Evolutionary conservation across 306 rosid genomes (phyloP).

Genomic region (Lotus japonicus): DNA sequence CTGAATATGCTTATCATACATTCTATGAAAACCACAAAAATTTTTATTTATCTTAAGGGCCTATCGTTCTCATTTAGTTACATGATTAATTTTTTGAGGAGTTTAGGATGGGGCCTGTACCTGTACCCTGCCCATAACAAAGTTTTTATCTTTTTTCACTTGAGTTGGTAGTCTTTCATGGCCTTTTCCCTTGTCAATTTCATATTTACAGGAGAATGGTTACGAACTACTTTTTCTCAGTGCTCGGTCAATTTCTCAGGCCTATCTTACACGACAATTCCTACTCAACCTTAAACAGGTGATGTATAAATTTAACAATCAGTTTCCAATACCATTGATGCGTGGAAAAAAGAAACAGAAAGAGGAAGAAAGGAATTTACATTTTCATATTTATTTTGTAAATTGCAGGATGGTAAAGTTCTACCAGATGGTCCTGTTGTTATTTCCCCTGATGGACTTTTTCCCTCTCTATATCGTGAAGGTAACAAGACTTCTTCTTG

Average conservation of each 20-base stretch:
- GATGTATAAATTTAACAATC: conserved; percentile 18
- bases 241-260: conserved; percentile 97
- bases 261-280: conserved; percentile 78
- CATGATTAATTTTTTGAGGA: background rate
- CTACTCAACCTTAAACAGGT: conserved; percentile 91
- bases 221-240: conserved; percentile 93
- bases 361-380: background rate
- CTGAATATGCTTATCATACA: conserved; percentile 10
- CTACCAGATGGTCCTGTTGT: conserved; percentile 95
- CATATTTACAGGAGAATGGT: conserved; percentile 78
- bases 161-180: background rate
- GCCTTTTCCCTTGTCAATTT: conserved; percentile 7
- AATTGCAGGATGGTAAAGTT: conserved; percentile 77
- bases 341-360: background rate
- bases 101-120: background rate
- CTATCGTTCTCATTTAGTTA: background rate
- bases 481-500: conserved; percentile 38
- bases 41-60: background rate
- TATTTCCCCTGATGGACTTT: conserved; percentile 95
- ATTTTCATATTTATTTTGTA: conserved; percentile 15
- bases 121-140: background rate
- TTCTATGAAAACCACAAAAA: conserved; percentile 18
- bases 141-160: background rate
- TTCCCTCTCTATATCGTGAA: conserved; percentile 94
- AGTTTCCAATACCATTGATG: conserved; percentile 17